Evolutionary conservation across 2,329 filamentous ascomycete species (phyloP), one percentile per base, ranked within the genome.

Genomic region (Xylaria sp.): DNA sequence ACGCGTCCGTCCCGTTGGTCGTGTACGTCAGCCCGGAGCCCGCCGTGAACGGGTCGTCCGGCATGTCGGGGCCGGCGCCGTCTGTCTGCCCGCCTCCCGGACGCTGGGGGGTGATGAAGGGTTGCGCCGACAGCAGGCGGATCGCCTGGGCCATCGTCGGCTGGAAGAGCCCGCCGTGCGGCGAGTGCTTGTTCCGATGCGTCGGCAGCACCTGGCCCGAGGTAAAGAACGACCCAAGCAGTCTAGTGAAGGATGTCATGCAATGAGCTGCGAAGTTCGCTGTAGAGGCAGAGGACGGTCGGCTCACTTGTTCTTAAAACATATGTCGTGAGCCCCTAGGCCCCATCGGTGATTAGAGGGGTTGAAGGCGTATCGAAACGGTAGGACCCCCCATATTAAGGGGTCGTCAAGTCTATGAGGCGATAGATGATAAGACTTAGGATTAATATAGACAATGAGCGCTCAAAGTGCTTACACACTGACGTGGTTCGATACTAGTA

Each of bases 311-410:
- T 91, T 93, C 66, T 87, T 88, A 72, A 95, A 99, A 75, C 92
- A 97, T 56, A 99, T 92, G 72, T 99, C 94, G 71, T 97, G 91
- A 66, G 92, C 95, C 20, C 91, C 94, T 50, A 99, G 82, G 8
- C 88, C 86, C 91, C 92, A 97, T 70, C 94, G 85, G 66, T 92
- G 80, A 69, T 92, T 94, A 51, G 82, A 78, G 18, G 89, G 84
- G 54, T 87, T 84, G 66, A 89, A 85, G 60, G 84, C 77, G 68
- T 94, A 91, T 45, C 82, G 80, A 42, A 90, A 72, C 1, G 94
- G 94, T 3, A 99, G 76, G 34, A 91, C 84, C 17, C 93, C 94
- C 93, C 93, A 99, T 63, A 97, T 86, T 54, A 97, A 75, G 21
- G 94, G 94, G 75, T 99, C 94, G 74, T 99, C 94, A 64, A 97